Evolutionary conservation across 2,329 filamentous ascomycete species (phyloP).

Genomic region (Cordyceps farinosa): DNA sequence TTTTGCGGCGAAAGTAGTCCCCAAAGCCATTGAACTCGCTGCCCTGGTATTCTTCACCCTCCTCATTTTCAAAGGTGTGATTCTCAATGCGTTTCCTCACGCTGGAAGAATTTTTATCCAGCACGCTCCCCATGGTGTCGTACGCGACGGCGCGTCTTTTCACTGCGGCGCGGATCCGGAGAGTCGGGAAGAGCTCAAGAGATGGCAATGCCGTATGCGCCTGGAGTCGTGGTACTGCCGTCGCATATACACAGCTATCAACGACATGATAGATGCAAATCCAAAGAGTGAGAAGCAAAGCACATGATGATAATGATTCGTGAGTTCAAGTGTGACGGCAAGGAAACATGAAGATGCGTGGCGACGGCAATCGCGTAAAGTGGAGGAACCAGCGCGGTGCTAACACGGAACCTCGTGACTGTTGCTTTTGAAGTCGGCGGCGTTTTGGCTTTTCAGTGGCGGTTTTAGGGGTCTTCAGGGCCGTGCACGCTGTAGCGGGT

Average conservation of each 20-base stretch:
- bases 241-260: neutral
- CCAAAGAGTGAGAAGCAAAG: neutral
- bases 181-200: neutral
- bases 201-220: neutral
- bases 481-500: neutral
- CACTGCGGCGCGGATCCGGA: neutral
- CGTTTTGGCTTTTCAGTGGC: neutral
- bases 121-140: constrained; percentile 52
- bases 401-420: constrained; percentile 42
- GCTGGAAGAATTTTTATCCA: constrained; percentile 61
- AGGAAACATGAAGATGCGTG: constrained; percentile 9
- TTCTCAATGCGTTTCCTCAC: constrained; percentile 59
- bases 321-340: neutral
- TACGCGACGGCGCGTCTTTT: neutral
- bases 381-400: constrained; percentile 29
- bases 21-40: constrained; percentile 85
- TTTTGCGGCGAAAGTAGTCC: constrained; percentile 94
- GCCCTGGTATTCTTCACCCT: constrained; percentile 84
- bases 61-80: constrained; percentile 74
- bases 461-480: neutral
- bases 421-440: constrained; percentile 10
- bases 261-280: neutral
- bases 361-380: constrained; percentile 33
- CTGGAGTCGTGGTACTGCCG: neutral
- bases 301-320: neutral